These are phyloP conservation scores for Saccharomyces uvarum DNA, from an alignment of 1,139 yeast species.

Conservation along the genomic window DNA sequence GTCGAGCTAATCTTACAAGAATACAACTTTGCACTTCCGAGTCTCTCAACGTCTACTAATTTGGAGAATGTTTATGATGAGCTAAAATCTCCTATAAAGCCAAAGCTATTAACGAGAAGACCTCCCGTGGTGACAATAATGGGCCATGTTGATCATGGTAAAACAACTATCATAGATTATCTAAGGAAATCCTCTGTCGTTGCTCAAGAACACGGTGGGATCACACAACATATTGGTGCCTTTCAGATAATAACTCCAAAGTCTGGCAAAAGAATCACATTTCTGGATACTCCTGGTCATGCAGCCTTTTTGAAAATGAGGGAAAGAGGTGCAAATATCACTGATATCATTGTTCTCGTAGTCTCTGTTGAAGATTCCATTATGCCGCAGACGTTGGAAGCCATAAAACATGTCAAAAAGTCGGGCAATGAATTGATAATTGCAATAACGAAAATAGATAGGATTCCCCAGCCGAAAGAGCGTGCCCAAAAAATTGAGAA, in stretches of 20 bases:
- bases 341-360: slow-evolving; percentile 85
- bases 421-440: slow-evolving; percentile 76
- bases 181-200: slow-evolving; percentile 79
- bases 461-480: slow-evolving; percentile 56
- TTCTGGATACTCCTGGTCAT: slow-evolving; percentile 96
- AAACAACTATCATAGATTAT: slow-evolving; percentile 84
- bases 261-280: slow-evolving; percentile 71
- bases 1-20: slow-evolving; percentile 85
- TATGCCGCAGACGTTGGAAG: slow-evolving; percentile 96
- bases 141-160: slow-evolving; percentile 99
- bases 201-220: slow-evolving; percentile 86
- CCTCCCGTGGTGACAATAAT: slow-evolving; percentile 95
- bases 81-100: slow-evolving; percentile 37
- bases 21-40: slow-evolving; percentile 58
- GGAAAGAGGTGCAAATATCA: slow-evolving; percentile 89
- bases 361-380: slow-evolving; percentile 98
- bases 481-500: slow-evolving; percentile 33
- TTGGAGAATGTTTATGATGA: slow-evolving; percentile 47
- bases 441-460: slow-evolving; percentile 89
- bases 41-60: slow-evolving; percentile 31
- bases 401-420: slow-evolving; percentile 83
- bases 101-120: slow-evolving; percentile 48
- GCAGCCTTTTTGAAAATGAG: slow-evolving; percentile 95
- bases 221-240: slow-evolving; percentile 97
- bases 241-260: slow-evolving; percentile 75